Evolutionary conservation across 2,329 filamentous ascomycete genomes (phyloP).

Genomic region (Aspergillus floridensis): DNA sequence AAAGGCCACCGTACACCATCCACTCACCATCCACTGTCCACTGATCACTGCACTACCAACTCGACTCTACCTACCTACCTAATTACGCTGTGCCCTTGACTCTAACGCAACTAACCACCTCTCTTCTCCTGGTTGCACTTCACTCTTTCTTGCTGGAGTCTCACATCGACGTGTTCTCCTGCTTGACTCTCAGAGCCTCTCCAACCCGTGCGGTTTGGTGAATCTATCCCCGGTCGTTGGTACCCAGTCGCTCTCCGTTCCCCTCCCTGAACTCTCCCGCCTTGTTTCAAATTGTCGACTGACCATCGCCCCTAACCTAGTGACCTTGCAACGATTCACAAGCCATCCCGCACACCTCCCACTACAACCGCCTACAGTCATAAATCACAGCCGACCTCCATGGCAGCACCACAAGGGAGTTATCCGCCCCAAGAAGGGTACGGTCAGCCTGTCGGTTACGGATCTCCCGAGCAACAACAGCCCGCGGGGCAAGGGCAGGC

Average conservation of each 20-base stretch:
- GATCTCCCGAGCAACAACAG: slow-evolving; percentile 38
- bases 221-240: slow-evolving; percentile 14
- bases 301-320: slow-evolving; percentile 15
- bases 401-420: slow-evolving; percentile 53
- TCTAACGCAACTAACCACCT: slow-evolving; percentile 12
- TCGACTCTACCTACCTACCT: background rate
- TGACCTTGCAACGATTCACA: slow-evolving; percentile 21
- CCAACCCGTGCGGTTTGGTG: background rate
- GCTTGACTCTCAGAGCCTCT: background rate
- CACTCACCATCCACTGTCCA: slow-evolving; percentile 15
- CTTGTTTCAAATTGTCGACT: slow-evolving; percentile 17
- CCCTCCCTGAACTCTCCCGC: slow-evolving; percentile 9
- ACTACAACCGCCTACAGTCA: slow-evolving; percentile 2
- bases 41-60: background rate
- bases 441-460: slow-evolving; percentile 40
- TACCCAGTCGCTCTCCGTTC: slow-evolving; percentile 16
- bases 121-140: background rate
- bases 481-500: slow-evolving; percentile 34
- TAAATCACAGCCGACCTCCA: slow-evolving; percentile 24
- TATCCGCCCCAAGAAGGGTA: slow-evolving; percentile 53
- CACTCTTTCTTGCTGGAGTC: slow-evolving; percentile 14
- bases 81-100: slow-evolving; percentile 8
- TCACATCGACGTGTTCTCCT: slow-evolving; percentile 13
- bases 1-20: slow-evolving; percentile 42
- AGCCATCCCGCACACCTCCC: slow-evolving; percentile 1